Percentiles rank a stretch among this genome's conserved stretches.
phyloP scores from a whole-genome alignment of 2,329 filamentous ascomycete genomes.

The Corynespora cassiicola region DNA sequence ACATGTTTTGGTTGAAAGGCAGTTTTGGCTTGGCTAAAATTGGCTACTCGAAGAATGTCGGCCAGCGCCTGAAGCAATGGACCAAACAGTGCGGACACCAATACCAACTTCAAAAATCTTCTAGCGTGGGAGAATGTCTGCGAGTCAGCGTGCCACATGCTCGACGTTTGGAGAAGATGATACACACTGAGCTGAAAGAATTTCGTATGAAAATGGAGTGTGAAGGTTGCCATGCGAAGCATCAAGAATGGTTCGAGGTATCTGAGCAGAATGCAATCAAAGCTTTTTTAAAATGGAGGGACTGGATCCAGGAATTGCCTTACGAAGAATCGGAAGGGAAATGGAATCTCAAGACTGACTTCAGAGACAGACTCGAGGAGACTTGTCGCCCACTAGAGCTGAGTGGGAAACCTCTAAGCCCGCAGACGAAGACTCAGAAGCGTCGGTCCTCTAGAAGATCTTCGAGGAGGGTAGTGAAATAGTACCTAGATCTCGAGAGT shows the following conservation, averaged over 20 bases:
- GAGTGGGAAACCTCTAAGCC: too few species aligned
- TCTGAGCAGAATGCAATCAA: background rate
- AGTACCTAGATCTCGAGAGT: too few species aligned
- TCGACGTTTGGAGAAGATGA: too few species aligned
- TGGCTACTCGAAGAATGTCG: background rate
- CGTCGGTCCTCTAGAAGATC: too few species aligned
- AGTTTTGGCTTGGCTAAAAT: background rate
- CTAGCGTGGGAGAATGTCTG: background rate
- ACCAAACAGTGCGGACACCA: background rate
- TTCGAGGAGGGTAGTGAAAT: too few species aligned
- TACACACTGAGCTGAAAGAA: conserved; percentile 78
- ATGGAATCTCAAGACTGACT: too few species aligned
- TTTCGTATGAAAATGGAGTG: conserved; percentile 66
- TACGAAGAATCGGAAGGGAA: background rate
- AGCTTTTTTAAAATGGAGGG: conserved; percentile 1
- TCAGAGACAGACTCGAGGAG: too few species aligned
- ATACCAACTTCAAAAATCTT: background rate
- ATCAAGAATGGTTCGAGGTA: conserved; percentile 91
- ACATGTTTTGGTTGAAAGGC: conserved; percentile 1
- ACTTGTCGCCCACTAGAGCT: too few species aligned
- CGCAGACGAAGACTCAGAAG: too few species aligned
- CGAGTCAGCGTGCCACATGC: too few species aligned
- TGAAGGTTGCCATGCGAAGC: conserved; percentile 75
- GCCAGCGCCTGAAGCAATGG: background rate
- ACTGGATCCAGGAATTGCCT: background rate